phyloP scores from a whole-genome alignment of 345 rosid species.

The Melaleuca alternifolia region DNA sequence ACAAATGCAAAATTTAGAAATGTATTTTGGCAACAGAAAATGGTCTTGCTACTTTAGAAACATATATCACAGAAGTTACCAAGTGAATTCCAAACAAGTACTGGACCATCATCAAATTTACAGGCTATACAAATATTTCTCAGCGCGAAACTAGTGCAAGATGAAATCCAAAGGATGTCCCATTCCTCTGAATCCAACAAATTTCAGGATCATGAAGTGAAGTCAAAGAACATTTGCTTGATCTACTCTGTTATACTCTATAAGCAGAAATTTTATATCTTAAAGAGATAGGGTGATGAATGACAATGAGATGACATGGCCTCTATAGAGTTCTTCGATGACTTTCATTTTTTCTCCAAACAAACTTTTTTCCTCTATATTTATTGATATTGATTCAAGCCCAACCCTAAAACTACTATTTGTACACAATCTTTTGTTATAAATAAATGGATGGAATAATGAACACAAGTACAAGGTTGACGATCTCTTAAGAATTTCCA shows the following conservation, averaged over 20 bases:
- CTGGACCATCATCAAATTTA: neutral
- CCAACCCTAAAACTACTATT: neutral
- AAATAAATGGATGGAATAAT: neutral
- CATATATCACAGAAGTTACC: neutral
- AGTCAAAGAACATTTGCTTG: neutral
- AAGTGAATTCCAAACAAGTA: neutral
- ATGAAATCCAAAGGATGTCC: neutral
- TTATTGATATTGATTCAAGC: neutral
- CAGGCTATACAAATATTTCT: neutral
- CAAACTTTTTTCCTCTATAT: neutral
- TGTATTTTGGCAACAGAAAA: neutral
- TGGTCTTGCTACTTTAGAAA: neutral
- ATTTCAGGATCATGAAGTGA: neutral
- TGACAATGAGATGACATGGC: neutral
- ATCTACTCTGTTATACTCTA: neutral
- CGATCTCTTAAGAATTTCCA: neutral
- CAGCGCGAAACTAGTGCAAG: neutral
- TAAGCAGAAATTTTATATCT: neutral
- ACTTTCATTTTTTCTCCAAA: neutral
- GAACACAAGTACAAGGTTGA: neutral
- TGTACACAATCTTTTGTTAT: neutral
- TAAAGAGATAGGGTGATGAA: neutral
- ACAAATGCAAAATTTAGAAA: neutral
- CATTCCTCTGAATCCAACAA: neutral
- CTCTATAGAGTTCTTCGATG: neutral